phyloP scores from a whole-genome alignment of 164 flowering plant genomes.

The Nymphaea thermarum region DNA sequence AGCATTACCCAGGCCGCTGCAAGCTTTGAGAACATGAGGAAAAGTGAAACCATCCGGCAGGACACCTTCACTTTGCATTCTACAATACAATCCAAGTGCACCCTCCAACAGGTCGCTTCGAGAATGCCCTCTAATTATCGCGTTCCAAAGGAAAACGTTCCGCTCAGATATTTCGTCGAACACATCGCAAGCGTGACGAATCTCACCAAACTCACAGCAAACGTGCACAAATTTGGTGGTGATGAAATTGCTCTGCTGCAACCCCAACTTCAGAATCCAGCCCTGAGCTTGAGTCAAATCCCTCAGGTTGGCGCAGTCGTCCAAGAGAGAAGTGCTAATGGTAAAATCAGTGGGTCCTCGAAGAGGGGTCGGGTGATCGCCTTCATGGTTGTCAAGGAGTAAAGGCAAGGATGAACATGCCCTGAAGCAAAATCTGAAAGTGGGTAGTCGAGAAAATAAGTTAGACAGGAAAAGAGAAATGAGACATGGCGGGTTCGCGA shows the following conservation, averaged over 20 bases:
- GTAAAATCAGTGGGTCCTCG: constrained; percentile 12
- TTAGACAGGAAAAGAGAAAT: neutral
- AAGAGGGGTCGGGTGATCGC: neutral
- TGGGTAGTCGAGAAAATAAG: neutral
- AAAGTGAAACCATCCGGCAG: constrained; percentile 24
- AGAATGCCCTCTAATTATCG: constrained; percentile 47
- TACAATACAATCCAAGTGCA: constrained; percentile 34
- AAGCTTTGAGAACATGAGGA: constrained; percentile 22
- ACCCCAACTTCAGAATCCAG: constrained; percentile 16
- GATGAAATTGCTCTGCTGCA: constrained; percentile 13
- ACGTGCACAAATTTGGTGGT: constrained; percentile 19
- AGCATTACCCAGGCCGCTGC: constrained; percentile 7
- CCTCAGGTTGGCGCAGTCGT: constrained; percentile 8
- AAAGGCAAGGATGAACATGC: neutral
- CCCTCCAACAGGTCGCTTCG: constrained; percentile 24
- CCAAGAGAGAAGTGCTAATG: constrained; percentile 14
- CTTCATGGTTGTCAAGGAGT: neutral
- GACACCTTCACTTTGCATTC: constrained; percentile 38
- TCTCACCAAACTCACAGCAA: constrained; percentile 14
- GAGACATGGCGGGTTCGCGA: neutral
- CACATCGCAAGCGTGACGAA: constrained; percentile 32
- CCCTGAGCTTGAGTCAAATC: constrained; percentile 24
- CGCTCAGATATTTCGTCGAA: constrained; percentile 56
- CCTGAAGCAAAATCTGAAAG: neutral
- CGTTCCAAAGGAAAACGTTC: constrained; percentile 68